These are phyloP conservation scores for Sclerotinia minor DNA, from an alignment of 2,329 filamentous ascomycete genomes.

Conservation along the genomic window DNA sequence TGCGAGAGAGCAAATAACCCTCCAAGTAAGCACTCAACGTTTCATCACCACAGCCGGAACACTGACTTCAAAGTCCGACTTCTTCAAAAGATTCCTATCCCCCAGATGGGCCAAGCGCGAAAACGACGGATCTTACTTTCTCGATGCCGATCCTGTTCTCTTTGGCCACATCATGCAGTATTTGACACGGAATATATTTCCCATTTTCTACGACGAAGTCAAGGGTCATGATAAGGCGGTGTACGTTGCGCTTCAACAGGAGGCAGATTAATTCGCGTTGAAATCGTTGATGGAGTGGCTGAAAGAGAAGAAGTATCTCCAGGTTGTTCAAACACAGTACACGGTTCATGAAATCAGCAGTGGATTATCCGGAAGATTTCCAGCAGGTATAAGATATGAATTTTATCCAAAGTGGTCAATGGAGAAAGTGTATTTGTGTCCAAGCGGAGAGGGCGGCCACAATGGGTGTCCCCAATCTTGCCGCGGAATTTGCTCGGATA, in stretches of 20 bases:
- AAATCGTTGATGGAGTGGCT: not conserved
- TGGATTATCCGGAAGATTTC: too few species aligned
- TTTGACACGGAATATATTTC: not conserved
- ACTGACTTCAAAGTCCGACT: too few species aligned
- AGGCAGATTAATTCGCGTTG: not conserved
- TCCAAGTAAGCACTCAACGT: too few species aligned
- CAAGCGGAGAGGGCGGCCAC: not conserved
- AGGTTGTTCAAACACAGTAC: not conserved
- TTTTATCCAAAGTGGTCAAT: not conserved
- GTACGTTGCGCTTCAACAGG: not conserved
- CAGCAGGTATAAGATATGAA: not conserved
- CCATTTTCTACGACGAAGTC: not conserved
- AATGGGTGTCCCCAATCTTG: not conserved
- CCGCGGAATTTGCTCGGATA: accelerated
- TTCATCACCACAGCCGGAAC: too few species aligned
- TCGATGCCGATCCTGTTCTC: not conserved
- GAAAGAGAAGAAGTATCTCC: not conserved
- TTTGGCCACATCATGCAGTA: not conserved
- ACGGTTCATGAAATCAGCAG: too few species aligned
- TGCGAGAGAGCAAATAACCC: too few species aligned
- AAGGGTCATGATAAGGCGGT: not conserved
- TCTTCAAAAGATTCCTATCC: not conserved
- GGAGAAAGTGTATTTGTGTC: not conserved
- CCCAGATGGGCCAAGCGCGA: not conserved
- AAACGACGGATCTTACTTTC: not conserved